Conservation (phyloP, 192 early-diverging fungal genomes). For the Funneliformis geosporum region DNA sequence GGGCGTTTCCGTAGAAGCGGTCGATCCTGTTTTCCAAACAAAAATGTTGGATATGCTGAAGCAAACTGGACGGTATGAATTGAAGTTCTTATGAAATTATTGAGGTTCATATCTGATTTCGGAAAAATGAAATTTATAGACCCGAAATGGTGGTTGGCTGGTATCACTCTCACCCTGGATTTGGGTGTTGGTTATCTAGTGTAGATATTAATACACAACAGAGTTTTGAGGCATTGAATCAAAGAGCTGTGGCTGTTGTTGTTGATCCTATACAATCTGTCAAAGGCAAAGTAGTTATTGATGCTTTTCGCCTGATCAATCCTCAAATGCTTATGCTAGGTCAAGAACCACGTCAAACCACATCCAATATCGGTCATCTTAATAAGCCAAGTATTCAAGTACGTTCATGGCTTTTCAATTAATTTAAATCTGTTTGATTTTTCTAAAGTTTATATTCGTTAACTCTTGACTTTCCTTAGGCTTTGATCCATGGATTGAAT, state of each 20-base stretch:
- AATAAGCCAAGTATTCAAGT: conserved; percentile 91
- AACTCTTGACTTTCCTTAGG: conserved; percentile 44
- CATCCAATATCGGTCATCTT: conserved; percentile 98
- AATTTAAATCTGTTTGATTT: not conserved
- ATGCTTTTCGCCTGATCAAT: conserved; percentile 97
- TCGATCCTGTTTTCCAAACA: conserved; percentile 99
- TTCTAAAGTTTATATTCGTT: not conserved
- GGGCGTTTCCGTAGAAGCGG: conserved; percentile 98
- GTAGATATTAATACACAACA: conserved; percentile 99
- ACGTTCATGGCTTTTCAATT: not conserved
- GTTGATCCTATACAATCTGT: conserved; percentile 99
- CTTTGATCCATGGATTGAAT: conserved; percentile 97
- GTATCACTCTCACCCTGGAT: conserved; percentile 99
- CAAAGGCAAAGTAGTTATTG: conserved; percentile 99
- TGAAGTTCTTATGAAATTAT: not conserved
- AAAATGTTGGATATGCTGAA: conserved; percentile 99
- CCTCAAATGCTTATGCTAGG: conserved; percentile 81
- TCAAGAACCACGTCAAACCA: conserved; percentile 96
- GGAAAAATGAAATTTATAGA: conserved; percentile 45
- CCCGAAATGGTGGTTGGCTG: conserved; percentile 99
- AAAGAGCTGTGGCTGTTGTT: conserved; percentile 95
- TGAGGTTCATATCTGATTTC: not conserved
- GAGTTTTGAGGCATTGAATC: conserved; percentile 93
- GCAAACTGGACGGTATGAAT: conserved; percentile 87
- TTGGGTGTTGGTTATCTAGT: conserved; percentile 99